A percentile compares a stretch with the other conserved stretches of the same genome.
Conservation (phyloP, 306 rosid genomes). For the Prunus fruticosa region DNA sequence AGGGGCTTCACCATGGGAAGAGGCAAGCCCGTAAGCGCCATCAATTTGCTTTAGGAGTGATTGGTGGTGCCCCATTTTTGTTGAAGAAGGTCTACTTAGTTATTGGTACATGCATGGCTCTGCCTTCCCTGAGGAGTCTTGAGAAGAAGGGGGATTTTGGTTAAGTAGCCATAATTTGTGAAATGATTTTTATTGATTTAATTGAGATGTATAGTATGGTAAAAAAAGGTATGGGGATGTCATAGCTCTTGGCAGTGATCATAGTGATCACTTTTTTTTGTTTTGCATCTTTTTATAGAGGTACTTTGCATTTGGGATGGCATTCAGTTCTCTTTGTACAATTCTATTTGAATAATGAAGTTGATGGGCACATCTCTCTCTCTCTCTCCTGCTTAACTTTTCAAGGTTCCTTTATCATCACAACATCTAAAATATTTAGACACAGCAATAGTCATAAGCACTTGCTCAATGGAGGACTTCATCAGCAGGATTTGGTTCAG, state of each 20-base stretch:
- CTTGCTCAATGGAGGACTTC: too few relatives aligned
- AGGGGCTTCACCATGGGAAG: constrained; percentile 91
- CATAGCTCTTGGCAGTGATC: constrained; percentile 8
- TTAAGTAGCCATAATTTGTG: not conserved
- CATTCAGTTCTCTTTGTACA: constrained; percentile 1
- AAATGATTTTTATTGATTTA: not conserved
- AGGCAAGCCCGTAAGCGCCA: constrained; percentile 58
- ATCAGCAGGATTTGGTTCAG: too few relatives aligned
- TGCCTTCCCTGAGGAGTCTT: constrained; percentile 22
- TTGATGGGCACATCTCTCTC: not conserved
- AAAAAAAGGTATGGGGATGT: constrained; percentile 1
- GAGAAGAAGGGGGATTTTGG: constrained; percentile 5
- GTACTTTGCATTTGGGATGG: not conserved
- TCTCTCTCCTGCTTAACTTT: not conserved
- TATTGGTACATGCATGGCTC: constrained; percentile 25
- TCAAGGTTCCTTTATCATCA: too few relatives aligned
- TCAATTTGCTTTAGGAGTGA: constrained; percentile 34
- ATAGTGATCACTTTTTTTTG: not conserved
- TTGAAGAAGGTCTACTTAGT: constrained; percentile 15
- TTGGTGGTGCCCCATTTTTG: constrained; percentile 18
- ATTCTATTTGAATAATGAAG: constrained; percentile 5
- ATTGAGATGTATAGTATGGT: not conserved
- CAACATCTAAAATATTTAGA: too few relatives aligned
- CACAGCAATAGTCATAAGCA: too few relatives aligned
- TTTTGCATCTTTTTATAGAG: constrained; percentile 1